Percentiles rank a stretch among this genome's conserved stretches.
Conservation (phyloP, 1,284 basidiomycete species). For the Moesziomyces sp. region DNA sequence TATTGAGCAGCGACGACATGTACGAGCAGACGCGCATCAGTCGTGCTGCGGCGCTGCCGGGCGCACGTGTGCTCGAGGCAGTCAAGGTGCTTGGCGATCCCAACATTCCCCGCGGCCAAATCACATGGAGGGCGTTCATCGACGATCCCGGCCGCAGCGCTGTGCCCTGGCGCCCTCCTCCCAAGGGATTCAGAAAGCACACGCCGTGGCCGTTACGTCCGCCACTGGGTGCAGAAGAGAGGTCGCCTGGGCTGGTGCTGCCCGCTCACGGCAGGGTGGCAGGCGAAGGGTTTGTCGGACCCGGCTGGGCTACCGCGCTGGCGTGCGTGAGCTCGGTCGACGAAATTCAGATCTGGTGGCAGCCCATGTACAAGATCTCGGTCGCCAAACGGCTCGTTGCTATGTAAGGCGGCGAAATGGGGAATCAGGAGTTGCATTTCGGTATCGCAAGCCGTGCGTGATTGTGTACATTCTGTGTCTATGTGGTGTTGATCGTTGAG, state of each 20-base stretch:
- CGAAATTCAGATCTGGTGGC: conserved; percentile 58
- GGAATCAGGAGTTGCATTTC: neutral
- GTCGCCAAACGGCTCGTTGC: conserved; percentile 47
- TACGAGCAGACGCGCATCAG: conserved; percentile 45
- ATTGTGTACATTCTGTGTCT: too few species aligned
- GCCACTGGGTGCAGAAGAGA: conserved; percentile 19
- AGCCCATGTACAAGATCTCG: conserved; percentile 52
- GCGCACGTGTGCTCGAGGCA: conserved; percentile 48
- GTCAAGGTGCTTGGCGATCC: conserved; percentile 55
- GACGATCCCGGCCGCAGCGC: conserved; percentile 43
- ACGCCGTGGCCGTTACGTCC: conserved; percentile 45
- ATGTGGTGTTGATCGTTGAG: too few species aligned
- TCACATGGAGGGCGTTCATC: conserved; percentile 55
- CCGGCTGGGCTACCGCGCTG: conserved; percentile 46
- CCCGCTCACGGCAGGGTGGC: conserved; percentile 50
- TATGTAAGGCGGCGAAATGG: conserved; percentile 8
- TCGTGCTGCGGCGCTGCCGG: conserved; percentile 29
- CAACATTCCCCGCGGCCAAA: conserved; percentile 51
- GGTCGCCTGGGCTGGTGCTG: conserved; percentile 44
- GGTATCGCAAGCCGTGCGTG: too few species aligned
- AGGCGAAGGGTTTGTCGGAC: conserved; percentile 43
- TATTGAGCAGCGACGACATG: conserved; percentile 42
- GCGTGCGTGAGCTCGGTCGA: conserved; percentile 42
- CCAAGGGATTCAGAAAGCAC: conserved; percentile 28
- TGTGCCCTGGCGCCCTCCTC: conserved; percentile 41